Conservation (phyloP, 2,329 filamentous ascomycete species). For the Trichoderma arundinaceum region DNA sequence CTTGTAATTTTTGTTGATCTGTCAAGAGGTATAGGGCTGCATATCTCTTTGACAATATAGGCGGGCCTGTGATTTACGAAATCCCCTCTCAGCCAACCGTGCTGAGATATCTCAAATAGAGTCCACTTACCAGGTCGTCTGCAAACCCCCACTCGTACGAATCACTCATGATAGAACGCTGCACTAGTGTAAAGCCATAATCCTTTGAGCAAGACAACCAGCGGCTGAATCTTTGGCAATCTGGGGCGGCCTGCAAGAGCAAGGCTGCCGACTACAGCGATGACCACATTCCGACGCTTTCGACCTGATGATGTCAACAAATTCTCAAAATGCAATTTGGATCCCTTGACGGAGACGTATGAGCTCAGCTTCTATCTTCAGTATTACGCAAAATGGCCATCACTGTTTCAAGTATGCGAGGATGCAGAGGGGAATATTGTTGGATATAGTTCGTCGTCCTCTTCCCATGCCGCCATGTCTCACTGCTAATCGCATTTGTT, state of each 20-base stretch:
- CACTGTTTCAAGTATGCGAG: slow-evolving; percentile 90
- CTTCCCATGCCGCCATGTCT: slow-evolving; percentile 13
- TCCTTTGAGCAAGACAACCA: background rate
- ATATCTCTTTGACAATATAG: background rate
- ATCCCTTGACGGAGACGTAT: slow-evolving; percentile 97
- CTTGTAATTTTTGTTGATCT: too few species aligned
- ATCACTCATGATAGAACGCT: background rate
- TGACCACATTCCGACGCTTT: slow-evolving; percentile 88
- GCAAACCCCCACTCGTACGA: background rate
- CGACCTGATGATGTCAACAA: slow-evolving; percentile 82
- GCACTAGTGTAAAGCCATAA: slow-evolving; percentile 4
- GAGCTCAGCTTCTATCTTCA: slow-evolving; percentile 94
- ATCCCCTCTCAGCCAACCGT: background rate
- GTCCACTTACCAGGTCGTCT: background rate
- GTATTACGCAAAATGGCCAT: slow-evolving; percentile 95
- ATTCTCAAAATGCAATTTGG: slow-evolving; percentile 93
- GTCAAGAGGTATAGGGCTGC: background rate
- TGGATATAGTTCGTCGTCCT: slow-evolving; percentile 76
- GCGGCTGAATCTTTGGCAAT: background rate
- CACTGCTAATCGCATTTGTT: slow-evolving; percentile 18
- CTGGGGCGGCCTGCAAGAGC: background rate
- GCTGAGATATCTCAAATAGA: background rate
- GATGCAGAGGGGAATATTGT: slow-evolving; percentile 86
- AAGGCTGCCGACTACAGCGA: slow-evolving; percentile 44
- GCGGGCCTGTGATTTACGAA: background rate